Evolutionary conservation across 2,329 filamentous ascomycete genomes (phyloP).

Genomic region (Venturia effusa): DNA sequence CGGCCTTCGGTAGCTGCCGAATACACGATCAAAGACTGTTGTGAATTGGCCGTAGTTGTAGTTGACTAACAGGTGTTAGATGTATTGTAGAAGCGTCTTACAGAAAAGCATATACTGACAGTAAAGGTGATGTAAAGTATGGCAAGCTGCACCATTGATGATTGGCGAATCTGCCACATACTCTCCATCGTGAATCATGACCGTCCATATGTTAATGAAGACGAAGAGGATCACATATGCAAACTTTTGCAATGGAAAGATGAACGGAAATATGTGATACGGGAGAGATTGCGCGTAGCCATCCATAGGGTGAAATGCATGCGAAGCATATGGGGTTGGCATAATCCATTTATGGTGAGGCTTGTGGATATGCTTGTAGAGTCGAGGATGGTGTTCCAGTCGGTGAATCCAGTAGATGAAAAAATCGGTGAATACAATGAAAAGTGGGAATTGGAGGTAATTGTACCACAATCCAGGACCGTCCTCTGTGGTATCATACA

Average conservation of each 20-base stretch:
- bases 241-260: conserved; percentile 87
- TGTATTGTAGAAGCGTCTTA: background rate
- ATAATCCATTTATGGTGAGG: conserved; percentile 99
- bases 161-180: conserved; percentile 84
- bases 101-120: conserved; percentile 13
- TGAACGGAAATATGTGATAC: conserved; percentile 86
- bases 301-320: conserved; percentile 91
- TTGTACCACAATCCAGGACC: conserved; percentile 72
- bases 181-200: conserved; percentile 92
- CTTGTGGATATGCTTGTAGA: conserved; percentile 91
- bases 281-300: conserved; percentile 81
- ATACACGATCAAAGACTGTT: conserved; percentile 80
- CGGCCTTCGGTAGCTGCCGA: conserved; percentile 76
- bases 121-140: conserved; percentile 81
- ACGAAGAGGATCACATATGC: conserved; percentile 77
- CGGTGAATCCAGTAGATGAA: conserved; percentile 90
- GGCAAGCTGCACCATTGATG: conserved; percentile 90
- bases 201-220: conserved; percentile 95
- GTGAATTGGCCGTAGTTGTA: conserved; percentile 95
- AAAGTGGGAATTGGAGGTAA: conserved; percentile 73
- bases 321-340: conserved; percentile 84
- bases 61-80: conserved; percentile 41
- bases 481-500: conserved; percentile 71
- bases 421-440: conserved; percentile 80
- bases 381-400: conserved; percentile 62